phyloP scores from a whole-genome alignment of 1,139 yeast genomes.

The Pichia sp. region DNA sequence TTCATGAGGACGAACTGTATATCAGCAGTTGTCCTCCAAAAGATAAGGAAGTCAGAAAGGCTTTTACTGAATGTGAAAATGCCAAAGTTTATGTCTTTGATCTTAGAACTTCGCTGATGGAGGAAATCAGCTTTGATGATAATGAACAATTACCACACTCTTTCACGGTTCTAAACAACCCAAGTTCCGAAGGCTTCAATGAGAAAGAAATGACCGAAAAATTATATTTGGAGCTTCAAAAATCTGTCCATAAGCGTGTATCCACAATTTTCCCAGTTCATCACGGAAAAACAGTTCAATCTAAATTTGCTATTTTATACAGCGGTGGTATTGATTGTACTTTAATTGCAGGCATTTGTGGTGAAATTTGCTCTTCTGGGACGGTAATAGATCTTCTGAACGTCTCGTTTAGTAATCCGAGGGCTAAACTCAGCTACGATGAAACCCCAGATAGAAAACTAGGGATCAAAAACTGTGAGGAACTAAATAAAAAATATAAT shows the following conservation, averaged over 20 bases:
- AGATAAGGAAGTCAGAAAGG: slow-evolving; percentile 17
- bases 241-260: slow-evolving; percentile 44
- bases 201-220: slow-evolving; percentile 11
- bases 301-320: slow-evolving; percentile 55
- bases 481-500: slow-evolving; percentile 33
- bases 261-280: slow-evolving; percentile 48
- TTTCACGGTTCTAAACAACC: slow-evolving; percentile 8
- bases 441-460: slow-evolving; percentile 79
- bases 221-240: slow-evolving; percentile 26
- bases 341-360: slow-evolving; percentile 45
- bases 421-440: slow-evolving; percentile 51
- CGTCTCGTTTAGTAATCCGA: slow-evolving; percentile 90
- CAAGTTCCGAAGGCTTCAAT: neutral
- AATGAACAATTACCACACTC: slow-evolving; percentile 11
- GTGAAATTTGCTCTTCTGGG: slow-evolving; percentile 18
- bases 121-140: slow-evolving; percentile 13
- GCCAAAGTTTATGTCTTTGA: slow-evolving; percentile 41
- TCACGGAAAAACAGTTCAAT: slow-evolving; percentile 7
- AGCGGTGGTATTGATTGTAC: slow-evolving; percentile 97
- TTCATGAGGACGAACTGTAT: slow-evolving; percentile 27
- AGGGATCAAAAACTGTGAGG: slow-evolving; percentile 55
- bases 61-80: slow-evolving; percentile 44
- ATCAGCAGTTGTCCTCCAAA: slow-evolving; percentile 41
- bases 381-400: slow-evolving; percentile 65
- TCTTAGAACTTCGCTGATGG: slow-evolving; percentile 9